Conservation (phyloP, 2,329 filamentous ascomycete genomes). For the Fusarium cyanostomum region DNA sequence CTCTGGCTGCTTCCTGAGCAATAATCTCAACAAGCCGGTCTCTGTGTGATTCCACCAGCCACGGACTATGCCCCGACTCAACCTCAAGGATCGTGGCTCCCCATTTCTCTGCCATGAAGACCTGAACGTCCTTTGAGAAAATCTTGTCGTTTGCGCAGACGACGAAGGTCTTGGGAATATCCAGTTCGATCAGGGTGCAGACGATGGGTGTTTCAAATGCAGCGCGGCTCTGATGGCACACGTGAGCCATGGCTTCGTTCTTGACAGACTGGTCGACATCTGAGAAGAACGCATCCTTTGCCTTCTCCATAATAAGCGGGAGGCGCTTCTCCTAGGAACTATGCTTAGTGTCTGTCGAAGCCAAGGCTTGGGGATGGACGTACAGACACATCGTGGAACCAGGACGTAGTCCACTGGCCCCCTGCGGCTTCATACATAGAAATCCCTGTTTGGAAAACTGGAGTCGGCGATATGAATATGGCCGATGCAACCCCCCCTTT, state of each 20-base stretch:
- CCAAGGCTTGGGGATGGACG: not conserved
- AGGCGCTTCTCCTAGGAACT: not conserved
- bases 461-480: slow-evolving; percentile 15
- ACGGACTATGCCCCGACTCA: slow-evolving; percentile 31
- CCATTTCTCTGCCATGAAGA: slow-evolving; percentile 12
- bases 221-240: slow-evolving; percentile 20
- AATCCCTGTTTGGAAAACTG: slow-evolving; percentile 12
- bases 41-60: slow-evolving; percentile 10
- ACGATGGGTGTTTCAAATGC: slow-evolving; percentile 14
- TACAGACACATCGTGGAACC: slow-evolving; percentile 20
- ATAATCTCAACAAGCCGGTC: slow-evolving; percentile 16
- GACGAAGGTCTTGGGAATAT: slow-evolving; percentile 7
- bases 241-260: not conserved
- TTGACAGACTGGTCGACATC: slow-evolving; percentile 15
- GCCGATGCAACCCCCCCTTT: slow-evolving; percentile 15
- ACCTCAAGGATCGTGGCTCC: slow-evolving; percentile 14
- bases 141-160: slow-evolving; percentile 16
- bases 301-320: slow-evolving; percentile 1
- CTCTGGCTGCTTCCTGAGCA: not conserved
- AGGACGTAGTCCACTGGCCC: not conserved
- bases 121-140: slow-evolving; percentile 4
- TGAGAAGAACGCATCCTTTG: slow-evolving; percentile 15
- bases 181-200: slow-evolving; percentile 6
- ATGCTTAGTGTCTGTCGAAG: not conserved
- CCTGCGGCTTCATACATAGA: slow-evolving; percentile 26